Base-by-base conservation (phyloP, 768 basidiomycete species). In the Tulasnella sp. region DNA sequence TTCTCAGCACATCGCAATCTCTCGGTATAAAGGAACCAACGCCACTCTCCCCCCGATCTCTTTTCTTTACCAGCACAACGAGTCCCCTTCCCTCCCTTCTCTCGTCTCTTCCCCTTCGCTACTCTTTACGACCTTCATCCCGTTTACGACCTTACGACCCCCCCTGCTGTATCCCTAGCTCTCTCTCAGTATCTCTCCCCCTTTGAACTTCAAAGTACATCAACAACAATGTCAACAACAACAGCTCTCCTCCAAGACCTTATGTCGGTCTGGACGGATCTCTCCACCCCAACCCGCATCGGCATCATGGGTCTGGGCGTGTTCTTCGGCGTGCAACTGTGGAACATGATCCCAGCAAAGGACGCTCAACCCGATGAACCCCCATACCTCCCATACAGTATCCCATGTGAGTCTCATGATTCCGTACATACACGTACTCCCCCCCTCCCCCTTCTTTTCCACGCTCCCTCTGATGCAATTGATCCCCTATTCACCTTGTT, bases 351-450 rank as follows among this genome's bases (percentile, higher is more conserved):
- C 37, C 71, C 71, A 34, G 4, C 71, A 72, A 72, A 38, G 71
- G 71, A 45, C 71, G 38, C 40, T 31, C 36, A 72, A 25, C 36
- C 22, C 29, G 71, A 74, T 34, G 73, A 74, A 67, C 73, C 73
- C 36, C 73, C 73, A 74, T 74, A 64, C 58, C 52, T 54, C 14
- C 73, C 73, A 17, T 74, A 74, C 73, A 31, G 25, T 22, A 64
- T 74, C 52, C 73, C 73, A 54, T 74, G 73, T 74, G 58, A 64
- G 73, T 58, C 34, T 12, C 25, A 17, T 2, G 15, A 6, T 19
- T 0, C 14, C 17, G 15, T 17, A 19, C 9, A 17, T 12, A 12
- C 25, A 37, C 31, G 14, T n/a, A 12, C 29, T 15, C 7, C 22
- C 12, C 34, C 9, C 34, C 71, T 22, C 42, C 15, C 8, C 25